Evolutionary conservation across 108 stramenopile species (phyloP).

Genomic region (Nitzschia palea): DNA sequence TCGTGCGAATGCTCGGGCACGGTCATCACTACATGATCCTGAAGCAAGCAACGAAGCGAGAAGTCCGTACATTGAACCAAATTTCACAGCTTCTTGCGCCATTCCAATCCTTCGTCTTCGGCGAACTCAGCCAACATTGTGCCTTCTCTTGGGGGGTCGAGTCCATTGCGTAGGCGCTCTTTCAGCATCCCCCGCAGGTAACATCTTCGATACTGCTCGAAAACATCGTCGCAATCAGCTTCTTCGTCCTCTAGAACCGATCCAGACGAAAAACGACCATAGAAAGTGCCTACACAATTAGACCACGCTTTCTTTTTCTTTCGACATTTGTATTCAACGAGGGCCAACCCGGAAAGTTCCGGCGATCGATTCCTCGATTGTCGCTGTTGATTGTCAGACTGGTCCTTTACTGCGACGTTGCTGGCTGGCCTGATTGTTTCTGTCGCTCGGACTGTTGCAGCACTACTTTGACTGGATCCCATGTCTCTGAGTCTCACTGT

Average conservation of each 20-base stretch:
- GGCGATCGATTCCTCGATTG: neutral
- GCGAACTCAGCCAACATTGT: conserved; percentile 34
- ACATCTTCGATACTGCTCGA: conserved; percentile 45
- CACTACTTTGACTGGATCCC: neutral
- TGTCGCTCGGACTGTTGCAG: neutral
- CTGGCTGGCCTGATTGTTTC: neutral
- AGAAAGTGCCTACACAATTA: conserved; percentile 33
- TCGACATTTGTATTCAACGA: conserved; percentile 51
- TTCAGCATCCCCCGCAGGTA: conserved; percentile 45
- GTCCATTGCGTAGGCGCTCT: conserved; percentile 33
- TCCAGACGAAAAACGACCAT: conserved; percentile 39
- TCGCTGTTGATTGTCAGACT: neutral
- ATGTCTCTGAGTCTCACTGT: no score
- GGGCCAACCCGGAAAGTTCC: conserved; percentile 32
- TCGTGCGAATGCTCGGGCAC: no score
- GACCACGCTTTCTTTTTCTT: conserved; percentile 43
- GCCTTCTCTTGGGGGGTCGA: conserved; percentile 31
- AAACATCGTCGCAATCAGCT: conserved; percentile 50
- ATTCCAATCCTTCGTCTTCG: conserved; percentile 34
- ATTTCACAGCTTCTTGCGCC: neutral
- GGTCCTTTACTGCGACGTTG: neutral
- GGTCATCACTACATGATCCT: no score
- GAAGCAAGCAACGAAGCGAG: no score
- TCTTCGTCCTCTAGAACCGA: conserved; percentile 35
- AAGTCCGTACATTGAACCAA: no score